A percentile compares a stretch with the other conserved stretches of the same genome.
Evolutionary conservation across 179 eudicot genomes (phyloP).

Genomic region (Carnegiea gigantea): DNA sequence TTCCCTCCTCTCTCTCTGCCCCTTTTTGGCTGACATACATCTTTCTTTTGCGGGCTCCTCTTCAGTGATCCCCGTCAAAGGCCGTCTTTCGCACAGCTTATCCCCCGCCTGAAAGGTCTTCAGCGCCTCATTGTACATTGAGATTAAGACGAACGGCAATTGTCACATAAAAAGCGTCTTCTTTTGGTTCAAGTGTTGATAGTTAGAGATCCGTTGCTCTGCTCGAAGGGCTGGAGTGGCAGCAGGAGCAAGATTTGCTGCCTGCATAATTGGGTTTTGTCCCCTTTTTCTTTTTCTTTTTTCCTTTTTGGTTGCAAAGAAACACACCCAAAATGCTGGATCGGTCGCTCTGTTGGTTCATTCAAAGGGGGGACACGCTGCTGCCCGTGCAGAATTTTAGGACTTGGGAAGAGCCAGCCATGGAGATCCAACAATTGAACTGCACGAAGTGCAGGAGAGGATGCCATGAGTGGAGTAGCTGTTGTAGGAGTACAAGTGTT

Average conservation of each 20-base stretch:
- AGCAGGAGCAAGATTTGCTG: conserved; percentile 37
- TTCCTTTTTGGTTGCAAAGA: conserved; percentile 34
- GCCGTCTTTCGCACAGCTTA: conserved; percentile 81
- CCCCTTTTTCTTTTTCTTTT: neutral
- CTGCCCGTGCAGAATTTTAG: conserved; percentile 45
- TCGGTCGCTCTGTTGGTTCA: conserved; percentile 72
- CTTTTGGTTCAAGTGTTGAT: conserved; percentile 31
- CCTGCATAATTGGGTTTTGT: conserved; percentile 33
- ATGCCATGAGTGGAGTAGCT: conserved; percentile 34
- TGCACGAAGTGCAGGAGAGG: conserved; percentile 59
- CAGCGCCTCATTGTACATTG: conserved; percentile 48
- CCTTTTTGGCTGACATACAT: conserved; percentile 18
- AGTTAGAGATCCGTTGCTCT: conserved; percentile 40
- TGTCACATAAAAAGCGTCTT: conserved; percentile 18
- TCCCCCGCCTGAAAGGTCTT: conserved; percentile 67
- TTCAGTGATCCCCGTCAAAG: conserved; percentile 68
- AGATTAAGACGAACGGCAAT: conserved; percentile 25
- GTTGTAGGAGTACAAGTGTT: conserved; percentile 40
- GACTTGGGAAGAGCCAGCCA: conserved; percentile 24
- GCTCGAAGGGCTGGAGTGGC: conserved; percentile 54
- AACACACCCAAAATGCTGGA: conserved; percentile 36
- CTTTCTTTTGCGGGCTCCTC: conserved; percentile 17
- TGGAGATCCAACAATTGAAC: conserved; percentile 47
- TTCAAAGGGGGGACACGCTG: conserved; percentile 66
- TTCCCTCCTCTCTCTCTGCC: neutral